These are phyloP conservation scores for Phytophthora litchii DNA, from an alignment of 352 stramenopile genomes.

Conservation along the genomic window DNA sequence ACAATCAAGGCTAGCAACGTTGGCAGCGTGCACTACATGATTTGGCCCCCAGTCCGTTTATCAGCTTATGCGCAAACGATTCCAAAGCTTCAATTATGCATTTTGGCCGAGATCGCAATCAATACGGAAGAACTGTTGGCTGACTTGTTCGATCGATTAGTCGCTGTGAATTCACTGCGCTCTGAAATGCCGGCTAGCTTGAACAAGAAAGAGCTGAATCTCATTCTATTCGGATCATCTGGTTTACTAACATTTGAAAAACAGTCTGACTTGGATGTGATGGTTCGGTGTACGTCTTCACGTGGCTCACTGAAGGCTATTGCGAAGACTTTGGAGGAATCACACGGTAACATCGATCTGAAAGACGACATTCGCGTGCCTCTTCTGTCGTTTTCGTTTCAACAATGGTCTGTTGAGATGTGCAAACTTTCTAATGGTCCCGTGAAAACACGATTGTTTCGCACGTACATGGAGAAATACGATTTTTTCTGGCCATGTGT, in stretches of 20 bases:
- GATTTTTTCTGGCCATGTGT: conserved; percentile 79
- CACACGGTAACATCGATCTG: conserved; percentile 43
- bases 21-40: conserved; percentile 19
- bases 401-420: conserved; percentile 74
- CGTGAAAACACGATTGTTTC: conserved; percentile 73
- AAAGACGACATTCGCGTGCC: conserved; percentile 63
- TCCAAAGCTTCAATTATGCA: conserved; percentile 63
- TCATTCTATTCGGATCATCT: conserved; percentile 76
- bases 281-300: conserved; percentile 35
- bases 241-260: conserved; percentile 77
- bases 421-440: conserved; percentile 62
- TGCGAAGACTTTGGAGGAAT: conserved; percentile 34
- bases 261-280: conserved; percentile 77
- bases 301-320: conserved; percentile 40
- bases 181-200: conserved; percentile 45
- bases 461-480: conserved; percentile 69
- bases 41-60: conserved; percentile 34
- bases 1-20: conserved; percentile 42
- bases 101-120: conserved; percentile 57
- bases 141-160: conserved; percentile 69
- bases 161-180: conserved; percentile 52
- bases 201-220: conserved; percentile 46
- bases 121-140: conserved; percentile 58
- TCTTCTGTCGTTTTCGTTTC: conserved; percentile 64
- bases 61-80: conserved; percentile 40